Conservation (phyloP, 768 basidiomycete species). For the Glaciozyma antarctica region DNA sequence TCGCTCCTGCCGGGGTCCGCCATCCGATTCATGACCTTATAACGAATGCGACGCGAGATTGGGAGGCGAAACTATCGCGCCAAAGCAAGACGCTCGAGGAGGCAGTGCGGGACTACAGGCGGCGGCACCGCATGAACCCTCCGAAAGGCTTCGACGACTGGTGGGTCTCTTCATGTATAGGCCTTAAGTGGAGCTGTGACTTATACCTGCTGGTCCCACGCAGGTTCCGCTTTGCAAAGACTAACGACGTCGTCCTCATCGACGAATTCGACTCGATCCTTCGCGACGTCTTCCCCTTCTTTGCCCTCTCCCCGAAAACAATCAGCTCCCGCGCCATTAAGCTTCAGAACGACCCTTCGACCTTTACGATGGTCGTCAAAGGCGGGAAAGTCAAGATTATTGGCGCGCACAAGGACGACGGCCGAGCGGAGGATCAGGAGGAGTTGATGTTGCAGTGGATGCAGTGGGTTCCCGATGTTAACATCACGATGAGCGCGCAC, state of each 20-base stretch:
- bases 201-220: background rate
- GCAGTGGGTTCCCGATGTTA: slow-evolving; percentile 30
- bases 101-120: slow-evolving; percentile 72
- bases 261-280: slow-evolving; percentile 35
- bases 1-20: slow-evolving; percentile 3
- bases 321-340: slow-evolving; percentile 16
- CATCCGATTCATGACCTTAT: slow-evolving; percentile 84
- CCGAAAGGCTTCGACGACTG: slow-evolving; percentile 86
- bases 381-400: slow-evolving; percentile 26
- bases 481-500: slow-evolving; percentile 35
- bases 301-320: slow-evolving; percentile 16
- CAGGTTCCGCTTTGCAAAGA: slow-evolving; percentile 54
- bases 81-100: slow-evolving; percentile 71
- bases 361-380: slow-evolving; percentile 27
- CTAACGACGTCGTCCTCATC: slow-evolving; percentile 60
- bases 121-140: slow-evolving; percentile 56
- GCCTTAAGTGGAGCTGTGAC: background rate
- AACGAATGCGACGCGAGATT: slow-evolving; percentile 67
- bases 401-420: slow-evolving; percentile 26
- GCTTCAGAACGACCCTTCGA: slow-evolving; percentile 20
- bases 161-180: slow-evolving; percentile 42
- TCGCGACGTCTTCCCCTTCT: slow-evolving; percentile 33
- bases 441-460: slow-evolving; percentile 31
- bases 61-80: slow-evolving; percentile 52
- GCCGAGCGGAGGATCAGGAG: slow-evolving; percentile 32